Percentiles rank a stretch among this genome's conserved stretches.
These are phyloP conservation scores for Acanthochlamys bracteata DNA, from an alignment of 106 monocot genomes.

Conservation along the genomic window DNA sequence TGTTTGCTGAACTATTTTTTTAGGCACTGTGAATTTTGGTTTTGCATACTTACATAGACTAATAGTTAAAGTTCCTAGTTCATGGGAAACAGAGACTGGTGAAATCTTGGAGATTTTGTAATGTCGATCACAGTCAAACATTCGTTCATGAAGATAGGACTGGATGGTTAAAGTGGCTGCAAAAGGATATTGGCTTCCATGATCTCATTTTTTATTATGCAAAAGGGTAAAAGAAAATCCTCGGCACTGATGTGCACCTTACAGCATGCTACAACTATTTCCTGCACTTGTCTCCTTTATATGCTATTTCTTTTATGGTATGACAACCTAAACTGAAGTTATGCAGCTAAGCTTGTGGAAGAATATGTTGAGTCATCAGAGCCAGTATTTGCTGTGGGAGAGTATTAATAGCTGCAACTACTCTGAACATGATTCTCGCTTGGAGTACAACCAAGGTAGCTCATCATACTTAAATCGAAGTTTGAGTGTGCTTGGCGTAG, in stretches of 20 bases:
- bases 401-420: conserved; percentile 81
- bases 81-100: conserved; percentile 72
- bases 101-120: conserved; percentile 62
- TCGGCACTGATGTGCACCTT: not conserved
- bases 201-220: conserved; percentile 94
- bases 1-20: not conserved
- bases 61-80: not conserved
- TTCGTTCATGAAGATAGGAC: conserved; percentile 73
- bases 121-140: conserved; percentile 71
- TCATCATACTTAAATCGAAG: not conserved
- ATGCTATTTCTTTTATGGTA: not conserved
- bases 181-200: conserved; percentile 46
- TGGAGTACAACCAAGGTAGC: conserved; percentile 91
- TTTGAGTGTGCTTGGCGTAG: too few species aligned
- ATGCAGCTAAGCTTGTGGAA: conserved; percentile 69
- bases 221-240: conserved; percentile 45
- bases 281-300: not conserved
- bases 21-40: not conserved
- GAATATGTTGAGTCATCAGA: conserved; percentile 69
- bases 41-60: not conserved
- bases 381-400: conserved; percentile 70
- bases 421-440: conserved; percentile 17
- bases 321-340: conserved; percentile 25
- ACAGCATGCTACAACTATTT: not conserved
- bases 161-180: conserved; percentile 72